phyloP scores from a whole-genome alignment of 768 basidiomycete species.

The Auriscalpium vulgare region DNA sequence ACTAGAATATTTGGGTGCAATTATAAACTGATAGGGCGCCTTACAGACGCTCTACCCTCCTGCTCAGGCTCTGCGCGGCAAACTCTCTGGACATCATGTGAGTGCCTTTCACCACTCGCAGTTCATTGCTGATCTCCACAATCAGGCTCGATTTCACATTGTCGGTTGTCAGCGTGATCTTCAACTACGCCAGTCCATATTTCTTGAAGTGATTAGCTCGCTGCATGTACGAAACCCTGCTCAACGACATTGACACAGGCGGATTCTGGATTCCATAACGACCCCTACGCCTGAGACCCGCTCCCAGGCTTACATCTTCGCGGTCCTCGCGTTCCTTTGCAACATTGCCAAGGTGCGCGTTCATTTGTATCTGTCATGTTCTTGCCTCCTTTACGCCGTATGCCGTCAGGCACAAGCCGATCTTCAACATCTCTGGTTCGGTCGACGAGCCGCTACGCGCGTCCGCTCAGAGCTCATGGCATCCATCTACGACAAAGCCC shows the following conservation, averaged over 20 bases:
- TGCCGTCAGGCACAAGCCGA: conserved; percentile 38
- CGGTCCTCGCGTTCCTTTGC: conserved; percentile 63
- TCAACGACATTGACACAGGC: conserved; percentile 19
- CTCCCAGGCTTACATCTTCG: conserved; percentile 67
- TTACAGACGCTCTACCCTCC: conserved; percentile 27
- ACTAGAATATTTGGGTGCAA: neutral
- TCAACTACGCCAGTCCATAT: conserved; percentile 78
- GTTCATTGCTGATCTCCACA: neutral
- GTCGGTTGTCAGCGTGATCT: conserved; percentile 59
- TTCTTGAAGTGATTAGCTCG: conserved; percentile 50
- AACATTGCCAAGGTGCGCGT: conserved; percentile 45
- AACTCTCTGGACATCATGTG: conserved; percentile 38
- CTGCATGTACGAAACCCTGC: neutral
- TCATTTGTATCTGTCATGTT: neutral
- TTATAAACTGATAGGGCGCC: neutral
- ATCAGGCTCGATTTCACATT: conserved; percentile 35
- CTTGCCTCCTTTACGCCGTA: neutral
- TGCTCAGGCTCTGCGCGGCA: conserved; percentile 35
- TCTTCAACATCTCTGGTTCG: conserved; percentile 72
- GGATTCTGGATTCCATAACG: conserved; percentile 53
- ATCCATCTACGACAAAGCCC: conserved; percentile 79
- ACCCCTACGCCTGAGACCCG: conserved; percentile 42
- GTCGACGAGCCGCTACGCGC: conserved; percentile 62
- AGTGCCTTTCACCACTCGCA: neutral
- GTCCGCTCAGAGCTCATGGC: conserved; percentile 79